Base-by-base conservation (phyloP, 2,329 filamentous ascomycete species). In the Scortechinia acanthostroma region DNA sequence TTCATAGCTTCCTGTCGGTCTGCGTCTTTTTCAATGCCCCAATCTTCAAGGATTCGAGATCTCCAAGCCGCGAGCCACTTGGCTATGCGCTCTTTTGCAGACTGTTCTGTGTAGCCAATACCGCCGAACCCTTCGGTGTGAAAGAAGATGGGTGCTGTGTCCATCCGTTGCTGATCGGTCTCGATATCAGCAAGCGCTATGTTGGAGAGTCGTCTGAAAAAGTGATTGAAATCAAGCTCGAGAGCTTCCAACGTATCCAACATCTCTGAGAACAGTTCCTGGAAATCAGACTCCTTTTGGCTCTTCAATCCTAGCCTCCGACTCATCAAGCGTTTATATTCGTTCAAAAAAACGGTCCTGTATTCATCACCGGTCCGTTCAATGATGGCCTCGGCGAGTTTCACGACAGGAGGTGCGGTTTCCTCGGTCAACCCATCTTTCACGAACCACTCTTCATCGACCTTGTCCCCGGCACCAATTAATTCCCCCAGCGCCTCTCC, bases 191-290 rank as follows among this genome's bases (percentile, higher is more conserved):
- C 63, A 1, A 89, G 49, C 22, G 67, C 75, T 16, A 95, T 57
- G 17, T 67, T 64, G 44, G 84, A 85, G 0, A 98, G 70, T 5
- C 84, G 77, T 30, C 94, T 78, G 74, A 97, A 97, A 60, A 94
- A 93, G 55, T 94, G 87, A 58, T 95, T 88, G 63, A 96, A 98
- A 60, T 98, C 93, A 2, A 98, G 68, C 57, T 94, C 87, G 16
- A 91, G 68, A 1, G 77, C 76, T 59, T 95, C 86, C 64, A 98
- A 73, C 0, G 79, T 82, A 58, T 96, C 89, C 1, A 98, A 73
- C 10, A 88, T 65, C 46, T 88, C 80, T n/a, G 85, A 90, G 59
- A 91, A 93, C 2, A 97, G 65, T 1, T 75, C 66, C 19, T 94
- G 76, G 54, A 96, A 95, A 60, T 96, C 91, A 0, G 71, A 70